Evolutionary conservation across 163 green algal genomes (phyloP).

Genomic region (Trebouxia gelatinosa): DNA sequence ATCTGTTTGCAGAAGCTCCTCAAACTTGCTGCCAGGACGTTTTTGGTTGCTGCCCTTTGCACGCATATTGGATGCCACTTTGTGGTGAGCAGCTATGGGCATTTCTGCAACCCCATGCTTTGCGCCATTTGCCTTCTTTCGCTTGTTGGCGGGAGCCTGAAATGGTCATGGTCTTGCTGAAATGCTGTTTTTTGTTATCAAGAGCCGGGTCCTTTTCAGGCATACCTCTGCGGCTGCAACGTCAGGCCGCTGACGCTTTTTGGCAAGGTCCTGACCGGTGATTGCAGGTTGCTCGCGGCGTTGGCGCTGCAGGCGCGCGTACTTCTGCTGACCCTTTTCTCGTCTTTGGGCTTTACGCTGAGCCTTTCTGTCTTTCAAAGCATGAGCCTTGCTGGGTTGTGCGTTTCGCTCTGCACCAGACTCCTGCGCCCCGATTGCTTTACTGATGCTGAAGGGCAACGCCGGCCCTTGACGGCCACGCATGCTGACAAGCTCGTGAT

Average conservation of each 20-base stretch:
- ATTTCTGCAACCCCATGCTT: too few species aligned
- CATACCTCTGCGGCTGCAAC: not conserved
- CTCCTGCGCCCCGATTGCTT: not conserved
- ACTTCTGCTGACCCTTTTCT: not conserved
- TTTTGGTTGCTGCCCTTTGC: too few species aligned
- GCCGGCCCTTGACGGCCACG: not conserved
- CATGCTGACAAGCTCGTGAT: too few species aligned
- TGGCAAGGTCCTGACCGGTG: not conserved
- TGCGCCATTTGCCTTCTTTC: too few species aligned
- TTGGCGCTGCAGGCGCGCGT: not conserved
- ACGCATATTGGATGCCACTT: too few species aligned
- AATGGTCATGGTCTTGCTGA: not conserved
- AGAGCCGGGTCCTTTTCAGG: not conserved
- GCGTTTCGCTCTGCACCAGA: not conserved
- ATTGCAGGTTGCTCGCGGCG: not conserved
- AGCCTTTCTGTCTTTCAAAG: conserved; percentile 19
- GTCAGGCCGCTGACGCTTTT: not conserved
- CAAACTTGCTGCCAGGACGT: too few species aligned
- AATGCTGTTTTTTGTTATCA: not conserved
- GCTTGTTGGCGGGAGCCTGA: not conserved
- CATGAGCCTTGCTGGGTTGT: not conserved
- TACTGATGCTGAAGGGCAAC: not conserved
- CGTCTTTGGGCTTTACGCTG: conserved; percentile 2
- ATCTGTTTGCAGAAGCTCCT: too few species aligned
- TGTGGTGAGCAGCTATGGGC: too few species aligned